Base-by-base conservation (phyloP, 1,284 basidiomycete species). In the Phellopilus nigrolimitatus region DNA sequence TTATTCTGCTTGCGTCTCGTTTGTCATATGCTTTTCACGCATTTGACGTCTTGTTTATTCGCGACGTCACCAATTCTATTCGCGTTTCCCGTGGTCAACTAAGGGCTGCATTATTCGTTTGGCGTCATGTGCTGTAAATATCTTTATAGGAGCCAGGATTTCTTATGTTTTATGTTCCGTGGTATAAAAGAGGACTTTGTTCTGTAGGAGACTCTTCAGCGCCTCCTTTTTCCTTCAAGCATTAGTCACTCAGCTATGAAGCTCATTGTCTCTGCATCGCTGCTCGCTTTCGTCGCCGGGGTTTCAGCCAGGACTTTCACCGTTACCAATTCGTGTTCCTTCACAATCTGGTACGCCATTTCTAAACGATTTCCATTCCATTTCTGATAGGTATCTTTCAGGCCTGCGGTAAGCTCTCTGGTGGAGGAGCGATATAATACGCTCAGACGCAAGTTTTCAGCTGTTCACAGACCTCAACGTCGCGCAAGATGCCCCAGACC, bases 281-380 rank as follows among this genome's bases (percentile, higher is more conserved):
- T 38, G 22, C 38, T 52, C 28, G 59, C 60, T 19, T 47, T 69
- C 38, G 38, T 67, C 37, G 61, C 64, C 15, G 57, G 59, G 13
- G 65, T 60, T 19, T 56, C 65, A 41, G 72, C 69, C 47, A 68
- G 76, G 49, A 70, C 68, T 9, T 67, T 74, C 53, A 72, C 69
- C 13, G 65, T 62, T 12, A 30, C 46, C 37, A 62, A 64, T 41
- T 47, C 36, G 5, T 62, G 60, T 41, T 53, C 51, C 7, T 56
- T 57, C 38, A 58, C 59, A 10, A 56, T 62, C 22, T 61, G 70
- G 73, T 75, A 37, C 63, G 68, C 13, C 19, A 19, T 7, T 39
- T n/a, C 10, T 27, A 15, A 5, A n/a, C 10, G 21, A 3, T 31
- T n/a, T n/a, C 6, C 15, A n/a, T n/a, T 17, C 13, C 9, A n/a